Percentiles rank a stretch among this genome's conserved stretches.
phyloP scores from a whole-genome alignment of 768 basidiomycete species.

The Piloderma croceum region DNA sequence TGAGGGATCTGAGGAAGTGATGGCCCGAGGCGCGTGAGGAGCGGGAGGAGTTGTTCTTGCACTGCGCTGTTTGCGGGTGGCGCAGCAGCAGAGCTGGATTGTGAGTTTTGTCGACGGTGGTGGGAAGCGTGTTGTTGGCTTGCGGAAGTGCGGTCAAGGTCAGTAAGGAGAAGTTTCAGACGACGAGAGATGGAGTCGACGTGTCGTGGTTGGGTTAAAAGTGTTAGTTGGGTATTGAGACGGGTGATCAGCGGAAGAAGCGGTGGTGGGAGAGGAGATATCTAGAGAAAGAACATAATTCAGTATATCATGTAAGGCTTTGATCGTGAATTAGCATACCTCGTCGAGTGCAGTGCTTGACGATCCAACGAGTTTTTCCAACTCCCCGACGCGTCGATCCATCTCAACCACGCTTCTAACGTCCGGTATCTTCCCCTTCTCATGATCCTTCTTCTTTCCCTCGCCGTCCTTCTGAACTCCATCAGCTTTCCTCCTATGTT shows the following conservation, averaged over 20 bases:
- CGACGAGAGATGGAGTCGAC: conserved; percentile 93
- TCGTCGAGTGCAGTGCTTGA: conserved; percentile 77
- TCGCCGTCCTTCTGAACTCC: conserved; percentile 11
- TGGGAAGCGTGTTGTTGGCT: conserved; percentile 37
- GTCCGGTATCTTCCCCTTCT: conserved; percentile 28
- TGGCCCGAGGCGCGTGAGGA: conserved; percentile 65
- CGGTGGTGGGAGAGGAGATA: conserved; percentile 69
- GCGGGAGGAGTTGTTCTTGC: conserved; percentile 60
- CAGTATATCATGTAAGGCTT: conserved; percentile 3
- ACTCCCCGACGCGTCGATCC: conserved; percentile 76
- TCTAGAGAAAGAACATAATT: conserved; percentile 32
- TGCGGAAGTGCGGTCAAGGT: conserved; percentile 76
- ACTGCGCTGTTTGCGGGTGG: conserved; percentile 25
- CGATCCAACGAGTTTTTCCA: conserved; percentile 82
- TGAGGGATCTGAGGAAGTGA: conserved; percentile 82
- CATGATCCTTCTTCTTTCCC: conserved; percentile 17
- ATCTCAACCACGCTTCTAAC: conserved; percentile 60
- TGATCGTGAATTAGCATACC: conserved; percentile 34
- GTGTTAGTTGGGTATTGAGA: conserved; percentile 77
- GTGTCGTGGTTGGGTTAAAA: conserved; percentile 92
- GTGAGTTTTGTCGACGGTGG: conserved; percentile 4
- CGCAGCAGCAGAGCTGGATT: conserved; percentile 7
- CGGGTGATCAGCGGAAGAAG: conserved; percentile 78
- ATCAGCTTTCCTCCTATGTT: no score
- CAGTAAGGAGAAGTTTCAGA: conserved; percentile 85